Base-by-base conservation (phyloP, 805 yeast species). In the Scheffersomyces coipomensis region DNA sequence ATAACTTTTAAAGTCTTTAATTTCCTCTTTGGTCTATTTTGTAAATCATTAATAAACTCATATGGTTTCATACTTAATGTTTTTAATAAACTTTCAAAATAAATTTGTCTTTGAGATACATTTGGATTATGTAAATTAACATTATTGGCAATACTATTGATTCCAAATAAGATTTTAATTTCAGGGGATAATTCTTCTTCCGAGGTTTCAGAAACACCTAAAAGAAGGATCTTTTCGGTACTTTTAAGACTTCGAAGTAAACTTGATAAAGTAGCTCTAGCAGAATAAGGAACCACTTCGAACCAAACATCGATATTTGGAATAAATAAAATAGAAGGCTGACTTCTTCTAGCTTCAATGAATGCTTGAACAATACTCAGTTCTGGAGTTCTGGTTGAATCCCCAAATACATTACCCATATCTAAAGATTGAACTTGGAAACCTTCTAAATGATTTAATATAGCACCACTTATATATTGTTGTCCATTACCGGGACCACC, bases 401-500 rank as follows among this genome's bases (percentile, higher is more conserved):
- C 97, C 11, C 88, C 79, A 46, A 81, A 80, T 39, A 93, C 56
- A 6, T 83, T 73, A 1, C 89, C 85, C 41, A 93, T 66, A 56
- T 93, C 99, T 30, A 93, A 68, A 1, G 85, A 78, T 57, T 93
- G 97, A 11, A 88, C 82, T 53, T 88, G 91, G 52, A 83, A 88
- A 0, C 97, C 96, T 62, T 93, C 99, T 37, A 93, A 66, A 48
- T 80, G 74, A 52, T 88, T 85, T 37, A 91, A 66, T 8, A 90
- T 69, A 0, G 98, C 97, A 2, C 89, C 73, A 3, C 89, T 84
- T 7, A 93, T 57, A 56, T 91, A 89, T 47, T 80, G 85, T 53
- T 90, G 97, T 1, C 98, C 99, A 59, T 78, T 78, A 0, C 98
- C 97, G 11, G 71, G 64, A 1, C 68, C 66, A 4, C 98, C 97